A percentile compares a stretch with the other conserved stretches of the same genome.
phyloP scores from a whole-genome alignment of 805 yeast genomes.

The Clavispora fructus region DNA sequence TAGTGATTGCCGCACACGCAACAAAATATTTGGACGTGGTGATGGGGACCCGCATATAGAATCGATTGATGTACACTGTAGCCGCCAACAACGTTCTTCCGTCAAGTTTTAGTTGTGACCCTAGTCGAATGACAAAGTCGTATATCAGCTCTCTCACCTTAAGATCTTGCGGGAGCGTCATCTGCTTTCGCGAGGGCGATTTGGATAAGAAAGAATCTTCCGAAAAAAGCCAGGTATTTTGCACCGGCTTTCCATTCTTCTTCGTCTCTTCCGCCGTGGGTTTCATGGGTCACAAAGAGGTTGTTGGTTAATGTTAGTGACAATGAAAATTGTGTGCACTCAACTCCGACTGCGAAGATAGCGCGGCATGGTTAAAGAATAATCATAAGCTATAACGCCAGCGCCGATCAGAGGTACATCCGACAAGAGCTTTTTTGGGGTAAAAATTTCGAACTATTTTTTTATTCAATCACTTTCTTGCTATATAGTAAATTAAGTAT shows the following conservation, averaged over 20 bases:
- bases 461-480: no score
- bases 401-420: no score
- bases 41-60: conserved; percentile 38
- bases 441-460: no score
- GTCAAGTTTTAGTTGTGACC: conserved; percentile 33
- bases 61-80: conserved; percentile 34
- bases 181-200: conserved; percentile 30
- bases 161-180: conserved; percentile 34
- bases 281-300: background rate
- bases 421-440: no score
- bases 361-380: background rate
- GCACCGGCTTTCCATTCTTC: background rate
- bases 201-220: conserved; percentile 27
- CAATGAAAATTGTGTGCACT: background rate
- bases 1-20: conserved; percentile 39
- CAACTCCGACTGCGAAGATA: background rate
- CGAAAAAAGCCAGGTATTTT: conserved; percentile 34
- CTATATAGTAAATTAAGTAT: no score
- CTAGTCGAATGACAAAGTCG: conserved; percentile 34
- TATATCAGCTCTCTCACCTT: conserved; percentile 33
- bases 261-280: background rate
- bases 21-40: conserved; percentile 40
- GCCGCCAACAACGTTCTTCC: conserved; percentile 40
- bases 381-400: no score
- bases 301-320: background rate